These are phyloP conservation scores for Solanum hybrid DNA, from an alignment of 305 asterid species.

Conservation along the genomic window DNA sequence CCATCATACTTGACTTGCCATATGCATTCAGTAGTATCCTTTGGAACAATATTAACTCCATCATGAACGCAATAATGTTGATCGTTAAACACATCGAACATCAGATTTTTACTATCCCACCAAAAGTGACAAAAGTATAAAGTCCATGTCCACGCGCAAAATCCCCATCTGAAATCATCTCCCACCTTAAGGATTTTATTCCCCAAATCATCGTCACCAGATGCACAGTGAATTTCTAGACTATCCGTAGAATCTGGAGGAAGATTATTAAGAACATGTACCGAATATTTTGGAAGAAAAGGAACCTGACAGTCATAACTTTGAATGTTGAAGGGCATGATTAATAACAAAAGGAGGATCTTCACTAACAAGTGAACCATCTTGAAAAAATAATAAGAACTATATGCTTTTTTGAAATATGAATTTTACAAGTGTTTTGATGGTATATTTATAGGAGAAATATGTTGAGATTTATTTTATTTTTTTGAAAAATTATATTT, in stretches of 20 bases:
- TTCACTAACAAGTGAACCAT: too few species aligned
- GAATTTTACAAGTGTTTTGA: too few species aligned
- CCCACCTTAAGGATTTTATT: not conserved
- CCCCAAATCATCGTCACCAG: not conserved
- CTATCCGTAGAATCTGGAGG: not conserved
- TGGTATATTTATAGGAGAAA: too few species aligned
- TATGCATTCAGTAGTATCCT: not conserved
- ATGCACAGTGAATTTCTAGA: not conserved
- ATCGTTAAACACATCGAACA: not conserved
- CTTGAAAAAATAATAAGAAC: too few species aligned
- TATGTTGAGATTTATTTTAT: too few species aligned
- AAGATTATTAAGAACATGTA: not conserved
- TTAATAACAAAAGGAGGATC: too few species aligned
- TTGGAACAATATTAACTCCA: not conserved
- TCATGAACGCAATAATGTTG: not conserved
- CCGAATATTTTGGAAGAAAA: not conserved
- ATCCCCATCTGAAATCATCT: not conserved
- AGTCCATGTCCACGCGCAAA: too few species aligned
- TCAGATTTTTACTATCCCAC: not conserved
- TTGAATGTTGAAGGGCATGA: too few species aligned
- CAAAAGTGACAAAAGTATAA: not conserved
- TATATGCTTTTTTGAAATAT: too few species aligned
- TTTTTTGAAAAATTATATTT: too few species aligned
- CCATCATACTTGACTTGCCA: not conserved
- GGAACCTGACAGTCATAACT: not conserved